Conservation (phyloP, 2,329 filamentous ascomycete species). For the Macrophomina tecta region DNA sequence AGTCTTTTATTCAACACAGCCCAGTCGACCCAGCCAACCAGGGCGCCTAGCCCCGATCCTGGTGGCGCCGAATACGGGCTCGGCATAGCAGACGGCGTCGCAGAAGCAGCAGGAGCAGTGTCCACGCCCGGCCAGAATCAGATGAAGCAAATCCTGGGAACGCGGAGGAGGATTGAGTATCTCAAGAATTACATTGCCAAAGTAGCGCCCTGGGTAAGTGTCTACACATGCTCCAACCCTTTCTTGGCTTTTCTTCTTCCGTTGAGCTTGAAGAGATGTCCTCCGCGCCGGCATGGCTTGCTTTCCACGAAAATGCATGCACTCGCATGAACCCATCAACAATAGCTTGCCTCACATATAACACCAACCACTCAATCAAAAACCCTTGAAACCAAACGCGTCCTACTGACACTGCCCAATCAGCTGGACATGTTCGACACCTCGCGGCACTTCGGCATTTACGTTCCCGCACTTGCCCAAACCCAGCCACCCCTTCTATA, state of each 20-base stretch:
- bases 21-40: conserved; percentile 37
- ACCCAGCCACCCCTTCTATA: conserved; percentile 54
- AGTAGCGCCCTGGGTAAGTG: conserved; percentile 39
- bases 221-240: neutral
- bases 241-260: too few relatives aligned
- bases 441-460: conserved; percentile 55
- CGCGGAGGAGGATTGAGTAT: conserved; percentile 37
- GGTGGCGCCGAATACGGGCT: conserved; percentile 21
- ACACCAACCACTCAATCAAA: neutral
- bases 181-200: conserved; percentile 40
- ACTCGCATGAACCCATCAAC: neutral
- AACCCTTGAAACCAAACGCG: neutral
- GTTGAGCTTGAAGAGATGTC: too few relatives aligned
- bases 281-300: neutral
- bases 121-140: conserved; percentile 12
- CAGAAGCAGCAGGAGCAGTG: neutral
- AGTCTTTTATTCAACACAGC: conserved; percentile 39
- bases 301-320: neutral
- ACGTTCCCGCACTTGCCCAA: conserved; percentile 55
- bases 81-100: conserved; percentile 7
- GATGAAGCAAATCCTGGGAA: conserved; percentile 35
- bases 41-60: conserved; percentile 33
- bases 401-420: neutral
- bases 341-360: neutral
- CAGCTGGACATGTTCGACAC: conserved; percentile 62